Evolutionary conservation across 352 stramenopile genomes (phyloP), one percentile per base, ranked within the genome.

Genomic region (Phytopythium mirpurense): DNA sequence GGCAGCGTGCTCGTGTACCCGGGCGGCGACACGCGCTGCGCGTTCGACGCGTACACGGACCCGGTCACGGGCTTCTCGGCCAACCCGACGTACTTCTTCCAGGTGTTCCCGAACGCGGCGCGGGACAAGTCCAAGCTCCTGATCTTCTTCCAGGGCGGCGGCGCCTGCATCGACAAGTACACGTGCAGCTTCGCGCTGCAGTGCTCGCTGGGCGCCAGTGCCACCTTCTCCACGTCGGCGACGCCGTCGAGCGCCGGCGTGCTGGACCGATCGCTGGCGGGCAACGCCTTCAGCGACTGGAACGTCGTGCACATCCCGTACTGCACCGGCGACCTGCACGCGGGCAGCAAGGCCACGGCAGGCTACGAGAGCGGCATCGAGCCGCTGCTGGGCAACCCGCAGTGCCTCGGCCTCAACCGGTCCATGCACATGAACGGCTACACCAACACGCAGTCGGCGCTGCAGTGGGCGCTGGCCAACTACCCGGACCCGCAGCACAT

Each of bases 261-360:
- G 16, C 46, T 87, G 26, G 69, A 86, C 51, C 59, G 59, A 5
- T 70, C 74, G 21, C 48, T 83, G 27, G 41, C 54, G n/a, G 54
- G 68, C 49, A 90, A 88, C 56, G 44, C 77, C 36, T 88, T 88
- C 55, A 72, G 72, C 46, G 76, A 87, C 60, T 90, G 76, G 76
- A 83, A 83, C 62, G 72, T 88, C 48, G 70, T 90, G 10, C 71
- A 83, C 59, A 60, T 90, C 11, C 76, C 74, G 23, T 88, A 90
- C 64, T 90, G 78, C 70, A 86, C 76, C 21, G 74, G 76, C 38
- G 76, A 90, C 41, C 65, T 90, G 34, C 77, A 90, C 44, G 49
- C 83, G 5, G 78, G 78, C 45, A 83, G 72, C 60, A 43, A 56
- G 9, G 36, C 70, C 12, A 52, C 49, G 2, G 51, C 37, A 6